Conservation (phyloP, 1,284 basidiomycete species). For the Apiotrichum porosum region DNA sequence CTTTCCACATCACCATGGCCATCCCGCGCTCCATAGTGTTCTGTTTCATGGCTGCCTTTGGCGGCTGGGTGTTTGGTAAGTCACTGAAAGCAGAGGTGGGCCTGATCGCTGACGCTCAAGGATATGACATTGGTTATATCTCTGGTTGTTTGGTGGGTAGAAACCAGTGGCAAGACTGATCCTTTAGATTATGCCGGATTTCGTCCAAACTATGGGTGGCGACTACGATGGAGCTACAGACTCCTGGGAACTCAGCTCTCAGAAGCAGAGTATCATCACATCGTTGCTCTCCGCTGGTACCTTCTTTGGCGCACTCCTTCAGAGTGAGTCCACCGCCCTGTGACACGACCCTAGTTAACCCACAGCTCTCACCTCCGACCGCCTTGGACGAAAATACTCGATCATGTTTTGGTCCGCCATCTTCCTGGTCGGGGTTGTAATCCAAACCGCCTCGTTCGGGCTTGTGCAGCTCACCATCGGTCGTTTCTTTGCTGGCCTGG, state of each 20-base stretch:
- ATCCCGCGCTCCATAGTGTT: slow-evolving; percentile 25
- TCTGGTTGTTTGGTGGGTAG: slow-evolving; percentile 61
- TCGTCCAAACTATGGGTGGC: slow-evolving; percentile 65
- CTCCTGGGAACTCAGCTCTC: slow-evolving; percentile 57
- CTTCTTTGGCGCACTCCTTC: slow-evolving; percentile 16
- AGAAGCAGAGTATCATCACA: slow-evolving; percentile 51
- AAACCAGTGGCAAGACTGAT: neutral
- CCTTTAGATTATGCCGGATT: slow-evolving; percentile 53
- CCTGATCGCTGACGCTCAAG: no score
- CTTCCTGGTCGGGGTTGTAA: slow-evolving; percentile 60
- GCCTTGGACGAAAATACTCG: slow-evolving; percentile 64
- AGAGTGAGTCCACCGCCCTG: slow-evolving; percentile 1
- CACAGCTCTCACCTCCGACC: slow-evolving; percentile 69
- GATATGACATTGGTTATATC: slow-evolving; percentile 33
- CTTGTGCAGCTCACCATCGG: slow-evolving; percentile 64
- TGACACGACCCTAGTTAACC: slow-evolving; percentile 25
- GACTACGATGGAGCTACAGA: no score
- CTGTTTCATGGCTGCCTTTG: slow-evolving; percentile 29
- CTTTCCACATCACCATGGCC: no score
- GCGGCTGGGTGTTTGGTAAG: slow-evolving; percentile 31
- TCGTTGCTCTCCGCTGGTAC: slow-evolving; percentile 16
- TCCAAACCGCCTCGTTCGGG: slow-evolving; percentile 66
- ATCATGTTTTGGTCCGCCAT: slow-evolving; percentile 72
- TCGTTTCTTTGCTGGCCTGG: slow-evolving; percentile 47
- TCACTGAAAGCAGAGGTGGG: no score